phyloP scores from a whole-genome alignment of 768 basidiomycete species.

The Podaxis sp. region DNA sequence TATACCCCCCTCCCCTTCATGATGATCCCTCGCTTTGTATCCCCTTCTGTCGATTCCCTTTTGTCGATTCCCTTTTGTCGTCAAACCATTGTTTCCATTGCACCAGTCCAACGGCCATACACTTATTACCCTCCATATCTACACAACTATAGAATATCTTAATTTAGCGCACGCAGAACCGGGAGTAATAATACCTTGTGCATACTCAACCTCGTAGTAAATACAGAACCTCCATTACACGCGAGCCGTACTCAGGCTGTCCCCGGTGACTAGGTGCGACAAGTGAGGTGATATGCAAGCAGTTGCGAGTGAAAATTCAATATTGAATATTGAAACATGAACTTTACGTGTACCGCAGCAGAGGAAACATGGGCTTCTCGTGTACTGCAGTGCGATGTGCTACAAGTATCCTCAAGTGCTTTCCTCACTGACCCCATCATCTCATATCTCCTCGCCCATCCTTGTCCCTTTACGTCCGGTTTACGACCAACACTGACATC shows the following conservation, averaged over 20 bases:
- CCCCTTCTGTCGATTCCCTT: background rate
- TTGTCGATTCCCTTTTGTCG: background rate
- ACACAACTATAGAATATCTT: slow-evolving; percentile 1
- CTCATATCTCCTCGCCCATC: background rate
- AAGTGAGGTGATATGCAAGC: too few species aligned
- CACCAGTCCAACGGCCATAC: background rate
- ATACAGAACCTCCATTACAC: too few species aligned
- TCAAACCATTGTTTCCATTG: background rate
- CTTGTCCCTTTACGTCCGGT: background rate
- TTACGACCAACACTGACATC: too few species aligned
- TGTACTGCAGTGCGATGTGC: too few species aligned
- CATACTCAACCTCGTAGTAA: background rate
- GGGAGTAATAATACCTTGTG: background rate
- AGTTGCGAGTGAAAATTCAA: too few species aligned
- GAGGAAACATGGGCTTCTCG: too few species aligned
- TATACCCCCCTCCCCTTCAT: slow-evolving; percentile 11
- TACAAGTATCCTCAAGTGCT: background rate
- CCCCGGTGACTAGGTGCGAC: too few species aligned
- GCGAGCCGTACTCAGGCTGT: too few species aligned
- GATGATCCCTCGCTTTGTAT: background rate
- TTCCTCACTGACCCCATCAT: background rate
- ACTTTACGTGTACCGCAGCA: too few species aligned
- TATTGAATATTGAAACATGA: too few species aligned
- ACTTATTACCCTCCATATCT: background rate
- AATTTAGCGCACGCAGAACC: background rate